A percentile compares a stretch with the other conserved stretches of the same genome.
Evolutionary conservation across 306 rosid genomes (phyloP).

Genomic region (Cucurbita maxima): DNA sequence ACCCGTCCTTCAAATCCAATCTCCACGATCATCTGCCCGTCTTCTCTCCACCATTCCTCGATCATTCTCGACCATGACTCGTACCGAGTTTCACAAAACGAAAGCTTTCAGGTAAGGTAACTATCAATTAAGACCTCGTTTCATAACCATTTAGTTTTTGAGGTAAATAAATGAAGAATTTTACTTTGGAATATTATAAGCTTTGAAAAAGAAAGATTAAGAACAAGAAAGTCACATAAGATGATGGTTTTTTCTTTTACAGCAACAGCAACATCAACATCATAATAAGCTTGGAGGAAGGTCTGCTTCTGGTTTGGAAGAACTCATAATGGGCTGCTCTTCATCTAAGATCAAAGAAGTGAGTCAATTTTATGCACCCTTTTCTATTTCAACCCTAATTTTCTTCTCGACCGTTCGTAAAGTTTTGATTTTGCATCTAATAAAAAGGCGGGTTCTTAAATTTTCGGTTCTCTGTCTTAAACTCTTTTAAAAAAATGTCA

Average conservation of each 20-base stretch:
- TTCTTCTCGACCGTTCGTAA: too few relatives aligned
- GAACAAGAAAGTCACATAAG: not conserved
- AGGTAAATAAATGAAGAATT: not conserved
- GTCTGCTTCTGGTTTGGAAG: constrained; percentile 92
- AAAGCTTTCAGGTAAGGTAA: constrained; percentile 51
- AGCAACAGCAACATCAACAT: constrained; percentile 30
- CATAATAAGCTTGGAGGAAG: constrained; percentile 73
- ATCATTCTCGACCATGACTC: constrained; percentile 62
- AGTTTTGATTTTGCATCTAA: too few relatives aligned
- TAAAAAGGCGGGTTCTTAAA: too few relatives aligned
- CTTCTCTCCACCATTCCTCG: constrained; percentile 72
- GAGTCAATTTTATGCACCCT: constrained; percentile 41
- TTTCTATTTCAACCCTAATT: not conserved
- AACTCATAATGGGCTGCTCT: constrained; percentile 97
- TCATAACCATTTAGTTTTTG: not conserved
- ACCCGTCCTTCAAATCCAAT: constrained; percentile 60
- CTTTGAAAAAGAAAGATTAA: not conserved
- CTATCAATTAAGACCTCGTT: not conserved
- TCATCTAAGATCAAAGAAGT: constrained; percentile 73
- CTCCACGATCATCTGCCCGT: constrained; percentile 61
- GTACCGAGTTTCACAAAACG: constrained; percentile 57
- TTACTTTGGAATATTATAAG: not conserved
- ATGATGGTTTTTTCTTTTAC: not conserved
- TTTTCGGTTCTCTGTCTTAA: too few relatives aligned
- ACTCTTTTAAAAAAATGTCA: too few relatives aligned